Base-by-base conservation (phyloP, 208 protist genomes). In the Balamuthia mandrillaris region DNA sequence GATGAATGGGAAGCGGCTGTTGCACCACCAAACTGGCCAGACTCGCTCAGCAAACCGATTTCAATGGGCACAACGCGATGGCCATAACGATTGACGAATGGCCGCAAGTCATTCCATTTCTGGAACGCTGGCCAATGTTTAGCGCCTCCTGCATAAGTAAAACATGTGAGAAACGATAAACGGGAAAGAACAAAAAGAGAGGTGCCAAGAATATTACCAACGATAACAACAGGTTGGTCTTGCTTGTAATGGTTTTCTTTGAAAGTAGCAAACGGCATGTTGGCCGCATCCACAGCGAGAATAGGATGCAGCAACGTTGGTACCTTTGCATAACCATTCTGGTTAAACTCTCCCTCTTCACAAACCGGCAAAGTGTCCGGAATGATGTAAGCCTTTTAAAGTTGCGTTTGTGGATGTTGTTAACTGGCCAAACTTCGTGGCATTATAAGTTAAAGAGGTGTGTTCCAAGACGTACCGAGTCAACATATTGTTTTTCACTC, bases 1-100 rank as follows among this genome's bases (percentile, higher is more conserved):
- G 41, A 42, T 33, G 14, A 39, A 18, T 24, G 31, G 33, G 52
- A 24, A 54, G 52, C 2, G 18, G 66, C 49, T n/a, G n/a, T n/a
- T n/a, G n/a, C n/a, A n/a, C n/a, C n/a, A n/a, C n/a, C n/a, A n/a
- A n/a, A n/a, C 44, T 52, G 78, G 68, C 83, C 81, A 60, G 68
- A 16, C 4, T 78, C 68, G 29, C 58, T 47, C 24, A 78, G 45
- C 44, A 47, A 47, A 7, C 72, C 84, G 12, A 87, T 68, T 60
- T 87, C 84, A 42, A 87, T 60, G 21, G 84, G 84, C 24, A 87
- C 84, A 9, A 74, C 42, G 68, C 84, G 78, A 39, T 83, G 52
- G 29, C 56, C 68, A 74, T 75, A 61, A 18, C 75, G 72, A 2
- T 18, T 14, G 10, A 52, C 24, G 7, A 87, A 61, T n/a, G 70